These are phyloP conservation scores for Candida dendrica DNA, from an alignment of 805 yeast species.

Conservation along the genomic window DNA sequence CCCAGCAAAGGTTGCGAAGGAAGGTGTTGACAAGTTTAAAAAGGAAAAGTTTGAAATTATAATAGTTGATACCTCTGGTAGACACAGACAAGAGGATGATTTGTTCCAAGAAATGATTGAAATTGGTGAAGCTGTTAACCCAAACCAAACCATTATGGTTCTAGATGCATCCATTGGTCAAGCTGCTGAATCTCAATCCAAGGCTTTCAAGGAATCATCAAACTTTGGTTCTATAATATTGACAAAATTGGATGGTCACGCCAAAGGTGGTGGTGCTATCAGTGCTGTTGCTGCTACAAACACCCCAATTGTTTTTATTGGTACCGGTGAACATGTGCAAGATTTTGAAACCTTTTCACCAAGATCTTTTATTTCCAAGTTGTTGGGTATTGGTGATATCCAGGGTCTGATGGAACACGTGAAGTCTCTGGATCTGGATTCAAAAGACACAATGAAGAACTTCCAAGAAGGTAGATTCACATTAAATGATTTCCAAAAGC, in stretches of 20 bases:
- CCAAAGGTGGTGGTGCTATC: slow-evolving; percentile 99
- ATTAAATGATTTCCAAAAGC: slow-evolving; percentile 83
- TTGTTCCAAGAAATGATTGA: slow-evolving; percentile 93
- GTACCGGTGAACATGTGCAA: slow-evolving; percentile 96
- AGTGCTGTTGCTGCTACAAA: slow-evolving; percentile 96
- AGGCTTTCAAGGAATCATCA: slow-evolving; percentile 87
- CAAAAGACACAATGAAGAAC: slow-evolving; percentile 85
- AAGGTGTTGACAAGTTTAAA: slow-evolving; percentile 88
- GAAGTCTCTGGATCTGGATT: slow-evolving; percentile 77
- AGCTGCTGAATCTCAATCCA: slow-evolving; percentile 93
- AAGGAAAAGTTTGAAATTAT: slow-evolving; percentile 88
- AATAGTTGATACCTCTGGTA: slow-evolving; percentile 95
- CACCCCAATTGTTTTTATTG: slow-evolving; percentile 92
- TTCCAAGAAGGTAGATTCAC: slow-evolving; percentile 94
- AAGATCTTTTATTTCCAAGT: slow-evolving; percentile 79
- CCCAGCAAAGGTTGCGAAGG: slow-evolving; percentile 85
- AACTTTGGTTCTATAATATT: slow-evolving; percentile 92
- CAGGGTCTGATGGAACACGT: slow-evolving; percentile 94
- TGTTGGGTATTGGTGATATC: slow-evolving; percentile 92
- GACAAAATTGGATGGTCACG: slow-evolving; percentile 98
- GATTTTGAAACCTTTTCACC: slow-evolving; percentile 92
- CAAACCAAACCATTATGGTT: slow-evolving; percentile 97
- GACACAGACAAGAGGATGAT: slow-evolving; percentile 92
- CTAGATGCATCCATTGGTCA: slow-evolving; percentile 97
- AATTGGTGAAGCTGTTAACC: slow-evolving; percentile 78